Evolutionary conservation across 805 yeast genomes (phyloP).

Genomic region (Barnettozyma vustinii): DNA sequence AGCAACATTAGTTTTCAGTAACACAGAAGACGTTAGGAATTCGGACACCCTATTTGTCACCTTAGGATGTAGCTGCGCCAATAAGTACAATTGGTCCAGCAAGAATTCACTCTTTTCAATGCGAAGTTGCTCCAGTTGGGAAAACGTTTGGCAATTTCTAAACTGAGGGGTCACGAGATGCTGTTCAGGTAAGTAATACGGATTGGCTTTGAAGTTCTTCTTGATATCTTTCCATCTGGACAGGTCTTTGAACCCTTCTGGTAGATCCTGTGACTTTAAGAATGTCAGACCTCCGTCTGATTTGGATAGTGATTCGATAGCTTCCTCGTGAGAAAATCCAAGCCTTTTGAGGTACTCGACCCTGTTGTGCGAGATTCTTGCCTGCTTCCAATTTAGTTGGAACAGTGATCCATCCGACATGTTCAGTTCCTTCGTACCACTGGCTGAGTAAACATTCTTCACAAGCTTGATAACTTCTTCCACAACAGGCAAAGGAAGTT

Average conservation of each 20-base stretch:
- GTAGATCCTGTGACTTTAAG: slow-evolving; percentile 17
- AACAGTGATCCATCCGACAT: slow-evolving; percentile 31
- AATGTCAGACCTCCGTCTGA: slow-evolving; percentile 29
- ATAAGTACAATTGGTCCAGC: slow-evolving; percentile 36
- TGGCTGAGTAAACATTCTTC: slow-evolving; percentile 34
- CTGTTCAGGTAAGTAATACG: slow-evolving; percentile 24
- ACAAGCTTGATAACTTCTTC: slow-evolving; percentile 42
- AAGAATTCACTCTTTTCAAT: slow-evolving; percentile 29
- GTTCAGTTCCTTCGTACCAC: slow-evolving; percentile 31
- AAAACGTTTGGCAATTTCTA: slow-evolving; percentile 31
- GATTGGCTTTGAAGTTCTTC: slow-evolving; percentile 15
- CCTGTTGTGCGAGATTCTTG: slow-evolving; percentile 35
- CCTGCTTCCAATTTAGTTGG: slow-evolving; percentile 33
- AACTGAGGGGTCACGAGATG: slow-evolving; percentile 35
- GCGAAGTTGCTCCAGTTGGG: slow-evolving; percentile 36
- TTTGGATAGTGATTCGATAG: slow-evolving; percentile 26
- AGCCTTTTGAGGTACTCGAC: slow-evolving; percentile 27
- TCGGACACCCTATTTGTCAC: slow-evolving; percentile 34
- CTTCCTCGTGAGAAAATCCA: slow-evolving; percentile 29
- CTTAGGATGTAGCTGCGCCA: slow-evolving; percentile 40
- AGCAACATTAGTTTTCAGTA: slow-evolving; percentile 28
- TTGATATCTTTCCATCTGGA: slow-evolving; percentile 28
- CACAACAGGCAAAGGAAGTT: slow-evolving; percentile 35
- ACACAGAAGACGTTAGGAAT: slow-evolving; percentile 32
- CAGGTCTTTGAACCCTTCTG: slow-evolving; percentile 20